Conservation (phyloP, 2,329 filamentous ascomycete genomes). For the Cercospora nicotianae region DNA sequence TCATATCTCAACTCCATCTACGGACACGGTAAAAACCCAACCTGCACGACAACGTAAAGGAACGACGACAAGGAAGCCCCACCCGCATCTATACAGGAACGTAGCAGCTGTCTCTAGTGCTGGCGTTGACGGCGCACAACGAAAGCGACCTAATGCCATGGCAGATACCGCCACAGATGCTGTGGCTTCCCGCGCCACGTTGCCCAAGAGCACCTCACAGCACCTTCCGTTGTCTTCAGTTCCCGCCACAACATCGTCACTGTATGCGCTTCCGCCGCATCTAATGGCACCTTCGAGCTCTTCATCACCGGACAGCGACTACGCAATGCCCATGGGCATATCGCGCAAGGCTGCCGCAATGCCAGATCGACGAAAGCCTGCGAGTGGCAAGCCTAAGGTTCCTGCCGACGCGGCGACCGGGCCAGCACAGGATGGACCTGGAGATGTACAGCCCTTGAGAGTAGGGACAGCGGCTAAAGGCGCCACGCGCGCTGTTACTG, state of each 20-base stretch:
- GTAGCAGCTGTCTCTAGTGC: neutral
- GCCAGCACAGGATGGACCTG: neutral
- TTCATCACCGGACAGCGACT: conserved; percentile 1
- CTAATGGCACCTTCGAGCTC: conserved; percentile 12
- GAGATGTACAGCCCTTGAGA: neutral
- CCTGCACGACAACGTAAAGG: conserved; percentile 1
- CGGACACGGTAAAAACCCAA: neutral
- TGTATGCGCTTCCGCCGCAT: conserved; percentile 17
- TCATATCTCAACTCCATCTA: neutral
- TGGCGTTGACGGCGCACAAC: neutral
- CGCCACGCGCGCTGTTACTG: neutral
- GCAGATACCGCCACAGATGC: neutral
- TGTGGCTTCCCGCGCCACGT: neutral
- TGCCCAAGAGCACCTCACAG: neutral
- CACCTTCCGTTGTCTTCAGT: neutral
- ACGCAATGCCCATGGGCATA: neutral
- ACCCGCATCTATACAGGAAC: conserved; percentile 5
- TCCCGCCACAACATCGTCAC: neutral
- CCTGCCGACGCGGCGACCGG: neutral
- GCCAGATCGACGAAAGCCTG: neutral
- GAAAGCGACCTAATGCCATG: neutral
- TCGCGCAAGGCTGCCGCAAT: neutral
- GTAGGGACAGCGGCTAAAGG: neutral
- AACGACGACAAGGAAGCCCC: conserved; percentile 17
- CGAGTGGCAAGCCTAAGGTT: neutral